A percentile compares a stretch with the other conserved stretches of the same genome.
Conservation (phyloP, 768 basidiomycete genomes). For the Pholiota microspora region DNA sequence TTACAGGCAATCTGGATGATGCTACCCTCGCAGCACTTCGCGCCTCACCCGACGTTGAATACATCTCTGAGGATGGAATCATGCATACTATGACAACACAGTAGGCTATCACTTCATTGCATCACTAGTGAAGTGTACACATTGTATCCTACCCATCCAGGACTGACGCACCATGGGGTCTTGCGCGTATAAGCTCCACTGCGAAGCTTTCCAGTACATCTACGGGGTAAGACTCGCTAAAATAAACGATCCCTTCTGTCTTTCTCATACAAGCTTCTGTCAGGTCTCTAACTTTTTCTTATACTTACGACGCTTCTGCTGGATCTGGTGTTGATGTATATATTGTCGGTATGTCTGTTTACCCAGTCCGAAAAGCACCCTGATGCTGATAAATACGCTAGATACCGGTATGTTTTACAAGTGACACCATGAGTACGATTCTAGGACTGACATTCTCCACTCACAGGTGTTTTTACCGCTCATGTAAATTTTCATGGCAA, state of each 20-base stretch:
- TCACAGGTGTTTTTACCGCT: constrained; percentile 19
- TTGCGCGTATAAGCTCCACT: constrained; percentile 19
- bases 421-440: background rate
- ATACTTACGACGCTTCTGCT: constrained; percentile 28
- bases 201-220: constrained; percentile 14
- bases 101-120: no score
- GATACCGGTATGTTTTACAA: background rate
- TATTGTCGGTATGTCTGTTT: constrained; percentile 30
- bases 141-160: background rate
- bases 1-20: constrained; percentile 17
- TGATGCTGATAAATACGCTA: background rate
- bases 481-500: constrained; percentile 10
- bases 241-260: no score
- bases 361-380: background rate
- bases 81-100: constrained; percentile 23
- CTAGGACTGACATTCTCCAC: background rate
- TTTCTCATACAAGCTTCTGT: no score
- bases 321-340: constrained; percentile 41
- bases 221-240: constrained; percentile 1
- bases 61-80: constrained; percentile 29
- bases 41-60: constrained; percentile 24
- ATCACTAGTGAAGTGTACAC: no score
- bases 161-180: constrained; percentile 26
- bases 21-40: constrained; percentile 24
- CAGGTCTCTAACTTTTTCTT: constrained; percentile 23